Evolutionary conservation across 169 alveolate species (phyloP).

Genomic region (Plasmodium berghei): DNA sequence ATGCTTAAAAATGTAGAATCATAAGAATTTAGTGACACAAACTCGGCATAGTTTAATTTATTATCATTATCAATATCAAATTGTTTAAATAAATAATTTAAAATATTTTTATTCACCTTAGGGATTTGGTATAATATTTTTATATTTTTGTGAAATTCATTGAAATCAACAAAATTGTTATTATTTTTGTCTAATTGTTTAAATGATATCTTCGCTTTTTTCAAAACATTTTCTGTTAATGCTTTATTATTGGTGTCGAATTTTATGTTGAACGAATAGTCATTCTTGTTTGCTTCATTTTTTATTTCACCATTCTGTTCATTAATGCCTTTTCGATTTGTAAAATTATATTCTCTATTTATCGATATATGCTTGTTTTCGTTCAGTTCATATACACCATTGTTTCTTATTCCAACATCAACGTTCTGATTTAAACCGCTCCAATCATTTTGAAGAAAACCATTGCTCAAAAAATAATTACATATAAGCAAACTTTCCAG

Average conservation of each 20-base stretch:
- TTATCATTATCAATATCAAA: conserved; percentile 46
- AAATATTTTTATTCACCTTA: conserved; percentile 11
- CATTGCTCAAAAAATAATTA: background rate
- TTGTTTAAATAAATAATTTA: conserved; percentile 21
- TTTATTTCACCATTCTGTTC: background rate
- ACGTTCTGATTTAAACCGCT: background rate
- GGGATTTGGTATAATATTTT: conserved; percentile 12
- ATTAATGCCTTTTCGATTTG: background rate
- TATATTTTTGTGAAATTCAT: conserved; percentile 36
- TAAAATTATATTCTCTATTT: background rate
- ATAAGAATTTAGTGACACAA: conserved; percentile 51
- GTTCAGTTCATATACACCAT: no score
- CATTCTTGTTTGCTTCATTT: background rate
- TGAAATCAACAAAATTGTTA: conserved; percentile 26
- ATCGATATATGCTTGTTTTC: background rate
- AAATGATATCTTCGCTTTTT: conserved; percentile 25
- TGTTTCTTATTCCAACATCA: background rate
- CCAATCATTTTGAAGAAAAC: conserved; percentile 30
- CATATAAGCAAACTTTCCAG: conserved; percentile 4
- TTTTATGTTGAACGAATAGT: background rate
- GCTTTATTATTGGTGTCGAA: conserved; percentile 56
- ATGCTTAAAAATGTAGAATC: conserved; percentile 33
- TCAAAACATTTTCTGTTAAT: conserved; percentile 14
- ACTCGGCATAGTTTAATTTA: conserved; percentile 43
- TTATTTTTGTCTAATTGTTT: conserved; percentile 30